Base-by-base conservation (phyloP, 2,329 filamentous ascomycete species). In the Arachnopeziza araneosa region DNA sequence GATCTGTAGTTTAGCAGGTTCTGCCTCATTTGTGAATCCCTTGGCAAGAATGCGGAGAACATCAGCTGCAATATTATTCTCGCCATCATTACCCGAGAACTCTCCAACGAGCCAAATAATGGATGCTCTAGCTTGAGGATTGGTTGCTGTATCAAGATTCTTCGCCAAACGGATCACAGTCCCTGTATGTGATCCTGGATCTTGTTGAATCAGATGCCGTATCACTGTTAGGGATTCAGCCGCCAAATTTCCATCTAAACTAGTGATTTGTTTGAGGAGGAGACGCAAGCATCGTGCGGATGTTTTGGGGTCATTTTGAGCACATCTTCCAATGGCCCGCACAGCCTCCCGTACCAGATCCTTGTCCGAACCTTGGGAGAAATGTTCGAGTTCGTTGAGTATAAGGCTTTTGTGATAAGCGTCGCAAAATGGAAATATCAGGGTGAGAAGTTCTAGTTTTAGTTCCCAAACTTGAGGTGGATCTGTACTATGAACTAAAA, bases 71-170 rank as follows among this genome's bases (percentile, higher is more conserved):
- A 99, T 93, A 69, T 96, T 96, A 71, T 95, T 87, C 61, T 93
- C 87, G 10, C 87, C 83, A 59, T 91, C 85, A 2, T 89, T 75
- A 0, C 91, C 91, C 0, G 93, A 86, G 68, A 96, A 98, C 74
- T 99, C 95, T 52, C 95, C 95, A 0, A 98, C 93, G 0, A 99
- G 84, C 95, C 95, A 99, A 67, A 99, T 89, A 64, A 99, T 97
- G 55, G 91, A 96, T 2, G 95, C 95, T 66, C 95, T 83, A 2
- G 95, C 95, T 62, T 92, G 88, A 1, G 95, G 87, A 63, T 95
- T 93, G 0, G 89, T 91, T 1, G 92, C 90, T 2, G 88, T 89
- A 70, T 97, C 95, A 1, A 99, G 83, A 63, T 96, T 93, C 75
- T 92, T 95, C 6, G 95, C 95, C 54, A 99, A 77, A 53, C 91